Base-by-base conservation (phyloP, 176 grass and related monocot genomes). In the Oryza meyeriana region DNA sequence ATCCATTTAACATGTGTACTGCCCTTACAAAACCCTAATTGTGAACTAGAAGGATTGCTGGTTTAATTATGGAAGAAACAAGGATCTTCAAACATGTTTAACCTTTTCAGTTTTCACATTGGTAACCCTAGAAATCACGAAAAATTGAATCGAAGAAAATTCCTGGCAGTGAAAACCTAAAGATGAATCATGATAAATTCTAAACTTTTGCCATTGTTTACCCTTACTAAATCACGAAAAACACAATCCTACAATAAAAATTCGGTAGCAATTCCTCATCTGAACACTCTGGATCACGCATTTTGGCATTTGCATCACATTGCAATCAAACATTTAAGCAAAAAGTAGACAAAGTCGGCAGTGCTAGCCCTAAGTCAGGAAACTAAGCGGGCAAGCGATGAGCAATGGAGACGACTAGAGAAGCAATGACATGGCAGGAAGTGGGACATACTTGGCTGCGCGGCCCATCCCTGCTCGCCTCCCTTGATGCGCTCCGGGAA, bases 401-500 rank as follows among this genome's bases (percentile, higher is more conserved):
- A 63, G 26, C 63, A 75, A 71, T 58, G 52, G n/a, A 38, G 31
- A 63, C 55, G 14, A 28, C 4, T 11, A 13, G 75, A 35, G 10
- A 30, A n/a, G 8, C 10, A 42, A 77, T 58, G 17, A 29, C 6
- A 20, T 8, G 1, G n/a, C 1, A 76, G 36, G 72, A 18, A 52
- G 32, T 22, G 6, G 39, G 27, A 26, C 89, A 9, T 81, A 99
- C 96, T 90, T 76, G 96, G 96, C 72, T 99, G 96, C 16, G 96
- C 93, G 25, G 96, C 93, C 96, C 96, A 99, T 30, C 96, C 96
- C 82, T 99, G 96, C 64, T 99, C 93, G 8, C 96, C 96, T 72
- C 96, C 96, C 96, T 99, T 99, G 89, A 99, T 95, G 64, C 79
- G 78, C 93, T 99, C 96, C 10, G 96, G 96, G 86, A 95, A 89